Percentiles rank a stretch among this genome's conserved stretches.
These are phyloP conservation scores for Trichoderma arundinaceum DNA, from an alignment of 2,329 filamentous ascomycete species.

Conservation along the genomic window DNA sequence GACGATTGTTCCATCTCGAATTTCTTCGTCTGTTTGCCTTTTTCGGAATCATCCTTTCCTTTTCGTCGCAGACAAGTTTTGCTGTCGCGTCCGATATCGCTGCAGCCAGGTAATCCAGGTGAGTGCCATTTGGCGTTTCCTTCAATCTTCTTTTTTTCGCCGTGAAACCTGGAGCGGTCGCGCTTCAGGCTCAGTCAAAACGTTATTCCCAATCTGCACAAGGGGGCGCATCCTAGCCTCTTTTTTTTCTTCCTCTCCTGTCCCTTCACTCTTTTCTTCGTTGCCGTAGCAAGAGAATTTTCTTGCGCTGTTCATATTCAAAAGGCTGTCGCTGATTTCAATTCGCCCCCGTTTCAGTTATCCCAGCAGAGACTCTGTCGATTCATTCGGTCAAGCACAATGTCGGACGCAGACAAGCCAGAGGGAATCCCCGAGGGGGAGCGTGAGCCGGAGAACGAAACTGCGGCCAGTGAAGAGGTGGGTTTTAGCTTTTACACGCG, in stretches of 20 bases:
- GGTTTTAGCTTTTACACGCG: conserved; percentile 39
- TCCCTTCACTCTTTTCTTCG: neutral
- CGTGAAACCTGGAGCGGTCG: conserved; percentile 16
- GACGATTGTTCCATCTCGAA: conserved; percentile 24
- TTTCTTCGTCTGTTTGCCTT: conserved; percentile 9
- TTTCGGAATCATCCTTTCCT: conserved; percentile 7
- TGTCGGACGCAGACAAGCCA: conserved; percentile 45
- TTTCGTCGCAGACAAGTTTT: conserved; percentile 20
- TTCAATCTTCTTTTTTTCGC: neutral
- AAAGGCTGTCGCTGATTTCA: neutral
- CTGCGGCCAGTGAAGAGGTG: conserved; percentile 46
- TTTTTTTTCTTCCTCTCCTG: neutral
- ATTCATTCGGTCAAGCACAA: conserved; percentile 35
- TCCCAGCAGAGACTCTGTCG: conserved; percentile 30
- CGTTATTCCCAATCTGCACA: conserved; percentile 25
- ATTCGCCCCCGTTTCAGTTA: neutral
- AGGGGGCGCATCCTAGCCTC: conserved; percentile 22
- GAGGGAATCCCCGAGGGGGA: conserved; percentile 42
- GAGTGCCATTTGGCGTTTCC: neutral
- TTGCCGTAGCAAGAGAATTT: neutral
- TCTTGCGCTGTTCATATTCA: neutral
- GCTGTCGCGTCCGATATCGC: conserved; percentile 33
- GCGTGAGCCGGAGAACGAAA: conserved; percentile 42
- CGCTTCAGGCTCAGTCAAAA: conserved; percentile 19
- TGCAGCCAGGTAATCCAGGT: conserved; percentile 30